Evolutionary conservation across 768 basidiomycete genomes (phyloP).

Genomic region (Phylloporus arenicola): DNA sequence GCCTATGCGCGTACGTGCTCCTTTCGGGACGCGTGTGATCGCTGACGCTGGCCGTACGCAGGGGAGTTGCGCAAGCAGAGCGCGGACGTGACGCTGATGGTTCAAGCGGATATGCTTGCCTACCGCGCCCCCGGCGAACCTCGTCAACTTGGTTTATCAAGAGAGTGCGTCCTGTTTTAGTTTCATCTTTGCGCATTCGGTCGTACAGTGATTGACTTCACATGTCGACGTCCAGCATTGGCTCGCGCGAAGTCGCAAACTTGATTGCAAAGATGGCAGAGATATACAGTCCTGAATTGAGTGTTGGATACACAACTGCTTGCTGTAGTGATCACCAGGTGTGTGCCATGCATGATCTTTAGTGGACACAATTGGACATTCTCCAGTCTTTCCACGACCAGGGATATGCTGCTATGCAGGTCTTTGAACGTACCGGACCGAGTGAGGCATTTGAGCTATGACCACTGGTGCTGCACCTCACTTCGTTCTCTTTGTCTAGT

Average conservation of each 20-base stretch:
- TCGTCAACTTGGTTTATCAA: slow-evolving; percentile 76
- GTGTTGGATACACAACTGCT: slow-evolving; percentile 63
- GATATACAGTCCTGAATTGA: slow-evolving; percentile 78
- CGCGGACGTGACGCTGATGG: slow-evolving; percentile 73
- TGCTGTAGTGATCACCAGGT: slow-evolving; percentile 94
- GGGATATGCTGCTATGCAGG: slow-evolving; percentile 81
- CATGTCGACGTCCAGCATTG: slow-evolving; percentile 48
- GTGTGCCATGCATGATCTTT: slow-evolving; percentile 5
- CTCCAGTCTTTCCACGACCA: slow-evolving; percentile 69
- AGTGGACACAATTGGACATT: not conserved
- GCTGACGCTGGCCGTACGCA: slow-evolving; percentile 21
- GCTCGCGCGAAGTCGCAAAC: slow-evolving; percentile 68
- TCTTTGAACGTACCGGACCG: slow-evolving; percentile 82
- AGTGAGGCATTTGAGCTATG: slow-evolving; percentile 32
- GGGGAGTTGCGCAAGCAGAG: slow-evolving; percentile 52
- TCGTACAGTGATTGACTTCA: not conserved
- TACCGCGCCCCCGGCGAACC: slow-evolving; percentile 79
- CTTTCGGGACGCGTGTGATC: not conserved
- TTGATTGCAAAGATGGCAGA: slow-evolving; percentile 70
- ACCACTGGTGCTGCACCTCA: not conserved
- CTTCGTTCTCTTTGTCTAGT: slow-evolving; percentile 37
- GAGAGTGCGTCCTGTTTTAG: slow-evolving; percentile 40
- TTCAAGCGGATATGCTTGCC: slow-evolving; percentile 91
- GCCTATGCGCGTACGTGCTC: slow-evolving; percentile 70
- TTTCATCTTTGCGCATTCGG: not conserved